Conservation (phyloP, 495 filamentous ascomycete species). For the Glonium stellatum region DNA sequence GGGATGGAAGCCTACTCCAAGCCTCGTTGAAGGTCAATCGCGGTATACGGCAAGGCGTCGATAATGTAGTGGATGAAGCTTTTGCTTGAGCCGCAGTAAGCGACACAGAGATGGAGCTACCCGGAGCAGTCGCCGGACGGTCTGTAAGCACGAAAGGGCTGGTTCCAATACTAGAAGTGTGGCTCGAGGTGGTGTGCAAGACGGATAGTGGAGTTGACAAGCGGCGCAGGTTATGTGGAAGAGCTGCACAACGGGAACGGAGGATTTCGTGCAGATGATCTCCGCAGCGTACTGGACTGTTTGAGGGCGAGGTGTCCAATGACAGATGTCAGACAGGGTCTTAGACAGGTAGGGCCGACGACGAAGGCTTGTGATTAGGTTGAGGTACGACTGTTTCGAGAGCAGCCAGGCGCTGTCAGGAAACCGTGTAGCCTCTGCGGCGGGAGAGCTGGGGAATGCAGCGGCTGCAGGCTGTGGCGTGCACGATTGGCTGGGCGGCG, state of each 20-base stretch:
- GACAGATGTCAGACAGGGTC: slow-evolving; percentile 43
- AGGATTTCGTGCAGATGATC: slow-evolving; percentile 54
- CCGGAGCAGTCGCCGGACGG: neutral
- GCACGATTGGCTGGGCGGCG: slow-evolving; percentile 14
- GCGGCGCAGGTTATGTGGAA: slow-evolving; percentile 1
- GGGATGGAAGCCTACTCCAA: slow-evolving; percentile 12
- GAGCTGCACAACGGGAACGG: slow-evolving; percentile 30
- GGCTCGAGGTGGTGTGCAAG: slow-evolving; percentile 21
- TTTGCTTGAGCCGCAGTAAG: slow-evolving; percentile 28
- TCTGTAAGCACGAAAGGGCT: neutral
- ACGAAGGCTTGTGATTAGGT: slow-evolving; percentile 32
- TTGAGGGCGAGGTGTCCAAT: slow-evolving; percentile 46
- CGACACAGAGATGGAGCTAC: slow-evolving; percentile 23
- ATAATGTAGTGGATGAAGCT: slow-evolving; percentile 13
- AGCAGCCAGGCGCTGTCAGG: neutral
- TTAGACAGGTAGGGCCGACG: slow-evolving; percentile 25
- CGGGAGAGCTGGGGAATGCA: neutral
- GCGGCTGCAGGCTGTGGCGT: slow-evolving; percentile 11
- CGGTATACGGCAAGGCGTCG: neutral
- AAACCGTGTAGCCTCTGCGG: neutral
- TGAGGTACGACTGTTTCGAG: slow-evolving; percentile 4
- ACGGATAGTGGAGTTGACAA: slow-evolving; percentile 9
- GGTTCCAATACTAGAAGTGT: slow-evolving; percentile 9
- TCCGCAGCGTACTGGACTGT: slow-evolving; percentile 36
- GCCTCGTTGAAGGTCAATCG: neutral